These are phyloP conservation scores for Kodamaea laetipori DNA, from an alignment of 805 yeast species.

Conservation along the genomic window DNA sequence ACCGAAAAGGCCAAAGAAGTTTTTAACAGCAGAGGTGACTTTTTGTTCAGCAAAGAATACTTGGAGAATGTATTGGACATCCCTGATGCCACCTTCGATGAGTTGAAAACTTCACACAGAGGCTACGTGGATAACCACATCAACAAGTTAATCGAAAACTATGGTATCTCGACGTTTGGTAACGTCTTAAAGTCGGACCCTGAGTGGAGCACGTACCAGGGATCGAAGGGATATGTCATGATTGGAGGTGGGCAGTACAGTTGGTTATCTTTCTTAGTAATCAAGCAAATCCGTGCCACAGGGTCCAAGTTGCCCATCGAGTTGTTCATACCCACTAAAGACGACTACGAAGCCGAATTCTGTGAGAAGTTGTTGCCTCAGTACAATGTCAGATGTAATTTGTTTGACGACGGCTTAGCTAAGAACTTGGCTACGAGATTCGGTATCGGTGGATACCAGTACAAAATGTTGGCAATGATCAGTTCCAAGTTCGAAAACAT, in stretches of 20 bases:
- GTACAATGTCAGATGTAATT: slow-evolving; percentile 49
- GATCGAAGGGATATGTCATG: slow-evolving; percentile 44
- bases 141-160: slow-evolving; percentile 27
- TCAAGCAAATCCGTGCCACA: slow-evolving; percentile 45
- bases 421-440: slow-evolving; percentile 19
- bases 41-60: slow-evolving; percentile 49
- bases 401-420: slow-evolving; percentile 36
- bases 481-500: slow-evolving; percentile 57
- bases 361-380: slow-evolving; percentile 47
- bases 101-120: slow-evolving; percentile 41
- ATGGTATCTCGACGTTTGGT: slow-evolving; percentile 39
- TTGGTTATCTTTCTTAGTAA: slow-evolving; percentile 53
- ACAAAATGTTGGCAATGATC: slow-evolving; percentile 58
- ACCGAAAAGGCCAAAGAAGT: slow-evolving; percentile 45
- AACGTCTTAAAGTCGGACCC: slow-evolving; percentile 34
- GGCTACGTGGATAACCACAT: slow-evolving; percentile 35
- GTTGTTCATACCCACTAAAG: slow-evolving; percentile 45
- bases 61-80: slow-evolving; percentile 46
- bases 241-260: slow-evolving; percentile 56
- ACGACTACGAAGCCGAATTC: slow-evolving; percentile 49
- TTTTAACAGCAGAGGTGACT: slow-evolving; percentile 41
- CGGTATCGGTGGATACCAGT: slow-evolving; percentile 49
- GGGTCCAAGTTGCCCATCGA: slow-evolving; percentile 55
- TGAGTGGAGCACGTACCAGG: slow-evolving; percentile 38
- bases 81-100: slow-evolving; percentile 32